Evolutionary conservation across 148 eudicot genomes (phyloP), one percentile per base, ranked within the genome.

Genomic region (Salicornia ramosissima): DNA sequence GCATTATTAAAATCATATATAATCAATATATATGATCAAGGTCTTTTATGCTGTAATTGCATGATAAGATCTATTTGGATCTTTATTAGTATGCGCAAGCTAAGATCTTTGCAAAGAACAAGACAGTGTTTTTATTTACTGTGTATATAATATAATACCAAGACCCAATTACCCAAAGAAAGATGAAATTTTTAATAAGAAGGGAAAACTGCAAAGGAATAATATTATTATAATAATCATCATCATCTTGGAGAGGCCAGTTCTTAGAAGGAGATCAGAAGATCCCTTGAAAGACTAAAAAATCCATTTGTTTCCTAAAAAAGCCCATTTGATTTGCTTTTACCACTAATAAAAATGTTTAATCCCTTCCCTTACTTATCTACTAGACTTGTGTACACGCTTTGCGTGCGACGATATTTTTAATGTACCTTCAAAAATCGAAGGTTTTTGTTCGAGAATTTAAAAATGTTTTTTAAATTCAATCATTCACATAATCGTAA

Each of bases 281-380:
- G 78, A 84, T 84, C 86, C 81, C 84, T 86, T 78, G 87, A 82
- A 77, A 71, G 73, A 78, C 84, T 80, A 86, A 87, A 86, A 84
- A 84, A 83, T 86, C 87, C 73, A 29, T 76, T 78, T 78, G 78
- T 75, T 80, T 65, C 74, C 75, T 8, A 54, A 71, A 46, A 46
- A 46, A 46, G 57, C 71, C 72, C 39, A 8, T 36, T 36, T 34
- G 5, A 18, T 42, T 29, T 16, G 21, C 58, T 47, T 64, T 39
- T 52, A 36, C 40, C 8, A 36, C 40, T 8, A 36, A 36, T 36
- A 36, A 36, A n/a, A n/a, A n/a, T n/a, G 40, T 36, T 36, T 8
- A 36, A 4, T 8, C 4, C 40, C 4, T 36, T 4, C 40, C 40
- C 8, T 8, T 36, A 8, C 40, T 8, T 8, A n/a, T 36, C 4